A percentile compares a stretch with the other conserved stretches of the same genome.
Conservation (phyloP, 495 filamentous ascomycete genomes). For the Lasiosphaeria ovina region DNA sequence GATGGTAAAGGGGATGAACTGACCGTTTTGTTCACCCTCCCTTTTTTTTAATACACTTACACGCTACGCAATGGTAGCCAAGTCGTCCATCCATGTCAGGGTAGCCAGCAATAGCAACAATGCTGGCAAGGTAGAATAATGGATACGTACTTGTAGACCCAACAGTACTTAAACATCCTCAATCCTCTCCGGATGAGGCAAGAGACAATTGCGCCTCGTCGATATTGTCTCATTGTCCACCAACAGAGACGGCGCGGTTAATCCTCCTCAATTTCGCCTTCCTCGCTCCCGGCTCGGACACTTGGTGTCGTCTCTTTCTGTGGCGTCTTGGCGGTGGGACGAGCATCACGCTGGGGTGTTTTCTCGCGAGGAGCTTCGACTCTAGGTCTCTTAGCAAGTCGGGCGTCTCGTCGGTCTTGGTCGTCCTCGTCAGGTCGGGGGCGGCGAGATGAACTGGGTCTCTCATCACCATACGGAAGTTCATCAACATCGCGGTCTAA, state of each 20-base stretch:
- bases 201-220: too few species aligned
- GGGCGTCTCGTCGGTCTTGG: conserved; percentile 33
- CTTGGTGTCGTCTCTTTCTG: conserved; percentile 59
- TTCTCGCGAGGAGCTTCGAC: conserved; percentile 60
- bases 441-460: conserved; percentile 58
- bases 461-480: conserved; percentile 83
- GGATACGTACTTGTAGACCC: too few species aligned
- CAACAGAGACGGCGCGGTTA: conserved; percentile 30
- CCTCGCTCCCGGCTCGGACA: conserved; percentile 85
- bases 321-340: conserved; percentile 53
- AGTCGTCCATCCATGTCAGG: too few species aligned
- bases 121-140: too few species aligned
- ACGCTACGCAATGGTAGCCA: too few species aligned
- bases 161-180: too few species aligned
- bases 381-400: conserved; percentile 52
- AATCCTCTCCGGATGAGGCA: too few species aligned
- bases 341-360: conserved; percentile 53
- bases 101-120: too few species aligned
- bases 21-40: too few species aligned
- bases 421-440: conserved; percentile 76
- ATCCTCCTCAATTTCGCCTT: conserved; percentile 97
- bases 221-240: too few species aligned
- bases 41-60: too few species aligned
- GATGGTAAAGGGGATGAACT: too few species aligned
- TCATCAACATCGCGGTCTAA: conserved; percentile 76